A percentile compares a stretch with the other conserved stretches of the same genome.
Conservation (phyloP, 1,284 basidiomycete species). For the Trichosporon sp. region DNA sequence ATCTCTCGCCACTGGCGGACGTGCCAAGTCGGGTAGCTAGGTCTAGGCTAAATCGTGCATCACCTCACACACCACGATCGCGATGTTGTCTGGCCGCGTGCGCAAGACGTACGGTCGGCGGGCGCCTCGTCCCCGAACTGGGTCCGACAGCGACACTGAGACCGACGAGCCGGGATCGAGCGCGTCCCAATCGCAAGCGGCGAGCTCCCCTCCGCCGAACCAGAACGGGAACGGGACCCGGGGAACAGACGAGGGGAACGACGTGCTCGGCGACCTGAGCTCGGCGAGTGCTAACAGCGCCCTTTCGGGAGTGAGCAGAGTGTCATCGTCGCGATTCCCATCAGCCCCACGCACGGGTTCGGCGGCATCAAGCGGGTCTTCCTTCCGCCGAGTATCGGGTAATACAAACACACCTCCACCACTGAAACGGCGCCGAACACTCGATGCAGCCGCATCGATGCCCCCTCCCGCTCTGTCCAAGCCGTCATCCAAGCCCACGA, state of each 20-base stretch:
- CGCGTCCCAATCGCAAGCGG: not conserved
- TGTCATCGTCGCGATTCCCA: not conserved
- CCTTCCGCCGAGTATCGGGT: not conserved
- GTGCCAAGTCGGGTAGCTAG: not conserved
- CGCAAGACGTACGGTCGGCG: conserved; percentile 13
- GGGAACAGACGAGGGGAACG: not conserved
- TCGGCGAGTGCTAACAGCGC: not conserved
- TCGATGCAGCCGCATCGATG: conserved; percentile 9
- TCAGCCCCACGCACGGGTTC: not conserved
- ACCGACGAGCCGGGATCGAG: conserved; percentile 17
- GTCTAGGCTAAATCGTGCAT: not conserved
- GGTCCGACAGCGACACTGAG: conserved; percentile 9
- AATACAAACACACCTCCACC: conserved; percentile 10
- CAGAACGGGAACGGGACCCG: not conserved
- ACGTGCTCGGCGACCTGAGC: not conserved
- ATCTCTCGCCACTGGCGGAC: not conserved
- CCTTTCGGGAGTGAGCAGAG: not conserved
- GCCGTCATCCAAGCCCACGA: conserved; percentile 8
- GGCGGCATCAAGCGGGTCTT: not conserved
- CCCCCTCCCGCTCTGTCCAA: conserved; percentile 13
- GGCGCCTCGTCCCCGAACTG: not conserved
- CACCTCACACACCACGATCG: not conserved
- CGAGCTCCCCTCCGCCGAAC: not conserved
- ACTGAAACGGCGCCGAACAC: conserved; percentile 5
- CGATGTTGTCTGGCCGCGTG: conserved; percentile 19